Percentiles rank a stretch among this genome's conserved stretches.
These are phyloP conservation scores for Blastomyces percursus DNA, from an alignment of 2,329 filamentous ascomycete species.

Conservation along the genomic window DNA sequence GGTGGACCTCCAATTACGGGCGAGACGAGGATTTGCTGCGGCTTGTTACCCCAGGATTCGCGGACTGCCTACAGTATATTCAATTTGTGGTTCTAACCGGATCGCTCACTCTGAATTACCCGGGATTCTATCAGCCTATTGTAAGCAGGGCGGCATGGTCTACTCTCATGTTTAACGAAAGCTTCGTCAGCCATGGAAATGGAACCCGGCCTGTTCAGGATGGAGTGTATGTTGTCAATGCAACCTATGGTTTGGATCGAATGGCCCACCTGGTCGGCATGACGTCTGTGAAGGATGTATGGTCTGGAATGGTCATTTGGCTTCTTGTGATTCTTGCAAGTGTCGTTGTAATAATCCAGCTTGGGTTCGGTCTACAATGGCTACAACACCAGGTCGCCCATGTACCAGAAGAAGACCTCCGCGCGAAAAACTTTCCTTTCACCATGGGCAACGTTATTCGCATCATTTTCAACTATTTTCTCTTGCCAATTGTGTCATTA, in stretches of 20 bases:
- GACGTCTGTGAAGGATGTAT: constrained; percentile 63
- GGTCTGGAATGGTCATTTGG: constrained; percentile 91
- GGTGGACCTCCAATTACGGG: constrained; percentile 97
- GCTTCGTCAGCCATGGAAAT: constrained; percentile 60
- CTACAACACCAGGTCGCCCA: constrained; percentile 59
- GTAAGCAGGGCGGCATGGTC: constrained; percentile 86
- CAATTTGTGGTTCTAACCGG: constrained; percentile 85
- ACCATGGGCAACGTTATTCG: constrained; percentile 67
- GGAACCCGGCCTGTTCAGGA: constrained; percentile 61
- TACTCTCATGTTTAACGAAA: constrained; percentile 82
- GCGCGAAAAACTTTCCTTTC: constrained; percentile 86
- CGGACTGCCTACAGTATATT: constrained; percentile 92
- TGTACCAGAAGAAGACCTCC: constrained; percentile 72
- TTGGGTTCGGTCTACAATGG: constrained; percentile 69
- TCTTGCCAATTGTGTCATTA: constrained; percentile 73
- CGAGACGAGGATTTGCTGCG: constrained; percentile 84
- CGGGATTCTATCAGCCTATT: constrained; percentile 87
- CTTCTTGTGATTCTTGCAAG: constrained; percentile 63
- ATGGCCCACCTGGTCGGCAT: constrained; percentile 77
- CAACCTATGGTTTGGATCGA: constrained; percentile 65
- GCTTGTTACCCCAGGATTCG: constrained; percentile 89
- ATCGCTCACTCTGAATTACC: constrained; percentile 76
- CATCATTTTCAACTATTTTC: constrained; percentile 83
- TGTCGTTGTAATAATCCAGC: constrained; percentile 59
- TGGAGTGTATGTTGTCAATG: constrained; percentile 74